Conservation (phyloP, 2,329 filamentous ascomycete genomes). For the Colletotrichum trifolii region DNA sequence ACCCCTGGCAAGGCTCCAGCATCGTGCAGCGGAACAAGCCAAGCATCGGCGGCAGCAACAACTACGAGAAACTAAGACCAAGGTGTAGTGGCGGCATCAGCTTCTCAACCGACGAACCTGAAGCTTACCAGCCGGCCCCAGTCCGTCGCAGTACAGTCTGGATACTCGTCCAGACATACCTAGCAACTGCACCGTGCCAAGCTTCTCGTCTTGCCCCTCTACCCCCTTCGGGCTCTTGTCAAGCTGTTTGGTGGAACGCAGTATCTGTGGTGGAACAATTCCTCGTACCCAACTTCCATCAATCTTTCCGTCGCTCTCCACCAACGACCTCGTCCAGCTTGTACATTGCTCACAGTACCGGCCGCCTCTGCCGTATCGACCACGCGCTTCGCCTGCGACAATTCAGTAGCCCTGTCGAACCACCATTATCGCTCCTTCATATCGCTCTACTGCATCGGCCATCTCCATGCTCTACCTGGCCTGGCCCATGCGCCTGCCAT, state of each 20-base stretch:
- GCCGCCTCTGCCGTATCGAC: conserved; percentile 28
- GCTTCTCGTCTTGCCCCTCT: conserved; percentile 28
- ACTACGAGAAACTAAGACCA: background rate
- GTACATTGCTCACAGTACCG: conserved; percentile 16
- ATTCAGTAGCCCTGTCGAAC: conserved; percentile 17
- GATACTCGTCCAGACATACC: background rate
- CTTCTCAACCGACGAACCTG: background rate
- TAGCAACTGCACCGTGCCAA: conserved; percentile 34
- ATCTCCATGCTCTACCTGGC: conserved; percentile 28
- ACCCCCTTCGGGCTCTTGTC: conserved; percentile 31
- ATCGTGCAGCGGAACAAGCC: conserved; percentile 9
- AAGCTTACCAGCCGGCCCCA: too few species aligned
- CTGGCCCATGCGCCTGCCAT: conserved; percentile 18
- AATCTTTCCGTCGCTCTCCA: conserved; percentile 37
- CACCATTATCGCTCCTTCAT: conserved; percentile 31
- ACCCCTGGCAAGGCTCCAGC: conserved; percentile 24
- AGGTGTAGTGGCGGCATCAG: background rate
- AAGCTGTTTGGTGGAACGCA: conserved; percentile 32
- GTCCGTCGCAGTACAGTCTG: too few species aligned
- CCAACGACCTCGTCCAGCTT: conserved; percentile 36
- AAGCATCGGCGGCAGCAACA: conserved; percentile 3
- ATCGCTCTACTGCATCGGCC: conserved; percentile 21
- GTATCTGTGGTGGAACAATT: conserved; percentile 40
- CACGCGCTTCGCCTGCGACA: conserved; percentile 22
- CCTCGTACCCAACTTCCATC: conserved; percentile 34